These are phyloP conservation scores for Dendrostoma leiphaemia DNA, from an alignment of 2,329 filamentous ascomycete genomes.

Conservation along the genomic window DNA sequence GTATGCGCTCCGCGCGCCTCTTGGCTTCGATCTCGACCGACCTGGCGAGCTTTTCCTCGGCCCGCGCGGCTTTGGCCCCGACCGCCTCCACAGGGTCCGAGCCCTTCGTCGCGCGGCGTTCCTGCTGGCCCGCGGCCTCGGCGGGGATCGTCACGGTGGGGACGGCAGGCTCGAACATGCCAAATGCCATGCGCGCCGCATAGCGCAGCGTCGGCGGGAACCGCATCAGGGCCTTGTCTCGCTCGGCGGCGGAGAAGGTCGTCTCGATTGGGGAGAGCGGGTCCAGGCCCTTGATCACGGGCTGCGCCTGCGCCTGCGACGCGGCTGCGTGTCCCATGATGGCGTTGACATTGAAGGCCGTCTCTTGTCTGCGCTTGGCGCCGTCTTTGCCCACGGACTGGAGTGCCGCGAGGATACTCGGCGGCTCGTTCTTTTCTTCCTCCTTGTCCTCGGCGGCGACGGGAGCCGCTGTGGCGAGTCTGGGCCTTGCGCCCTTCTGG, in stretches of 20 bases:
- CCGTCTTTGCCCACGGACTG: neutral
- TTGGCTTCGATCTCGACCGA: conserved; percentile 38
- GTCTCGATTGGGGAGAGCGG: conserved; percentile 21
- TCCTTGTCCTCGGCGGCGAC: conserved; percentile 20
- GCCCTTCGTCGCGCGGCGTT: neutral
- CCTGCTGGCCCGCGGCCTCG: conserved; percentile 1
- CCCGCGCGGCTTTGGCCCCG: conserved; percentile 26
- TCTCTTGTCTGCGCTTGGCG: neutral
- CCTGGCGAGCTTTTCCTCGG: conserved; percentile 22
- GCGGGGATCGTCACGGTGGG: conserved; percentile 16
- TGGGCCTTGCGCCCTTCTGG: conserved; percentile 22
- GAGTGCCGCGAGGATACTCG: conserved; percentile 7
- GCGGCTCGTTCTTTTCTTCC: conserved; percentile 10
- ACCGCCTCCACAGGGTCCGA: conserved; percentile 23
- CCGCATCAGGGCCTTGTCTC: conserved; percentile 33
- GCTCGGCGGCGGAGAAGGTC: conserved; percentile 27
- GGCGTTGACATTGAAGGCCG: conserved; percentile 21
- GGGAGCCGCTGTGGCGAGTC: conserved; percentile 14
- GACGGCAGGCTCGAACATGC: conserved; percentile 25
- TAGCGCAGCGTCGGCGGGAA: conserved; percentile 39
- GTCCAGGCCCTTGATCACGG: conserved; percentile 13
- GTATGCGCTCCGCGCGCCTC: conserved; percentile 44
- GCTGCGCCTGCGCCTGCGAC: conserved; percentile 2
- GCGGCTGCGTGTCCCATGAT: conserved; percentile 29
- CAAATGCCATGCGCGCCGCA: conserved; percentile 38